Conservation (phyloP, 1,284 basidiomycete genomes). For the Pseudozyma pruni region DNA sequence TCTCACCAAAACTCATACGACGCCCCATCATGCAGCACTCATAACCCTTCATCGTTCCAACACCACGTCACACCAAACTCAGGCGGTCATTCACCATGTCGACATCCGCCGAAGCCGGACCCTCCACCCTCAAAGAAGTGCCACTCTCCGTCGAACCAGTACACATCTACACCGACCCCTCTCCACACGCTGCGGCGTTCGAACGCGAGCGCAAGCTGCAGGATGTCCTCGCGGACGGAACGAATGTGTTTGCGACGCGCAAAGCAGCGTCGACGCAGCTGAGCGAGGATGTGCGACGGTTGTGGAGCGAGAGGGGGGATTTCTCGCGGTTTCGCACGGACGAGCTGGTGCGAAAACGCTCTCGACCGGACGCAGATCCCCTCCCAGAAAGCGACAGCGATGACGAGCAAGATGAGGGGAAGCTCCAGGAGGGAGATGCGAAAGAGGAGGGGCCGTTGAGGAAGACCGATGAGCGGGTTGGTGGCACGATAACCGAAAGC, state of each 20-base stretch:
- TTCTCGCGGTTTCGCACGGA: conserved; percentile 41
- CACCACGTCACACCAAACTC: not conserved
- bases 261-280: conserved; percentile 15
- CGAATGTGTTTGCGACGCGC: conserved; percentile 19
- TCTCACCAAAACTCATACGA: no score
- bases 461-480: conserved; percentile 6
- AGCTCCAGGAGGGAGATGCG: not conserved
- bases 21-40: not conserved
- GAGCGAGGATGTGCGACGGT: conserved; percentile 29
- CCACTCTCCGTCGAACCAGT: conserved; percentile 27
- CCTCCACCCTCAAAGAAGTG: conserved; percentile 15
- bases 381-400: no score
- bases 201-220: conserved; percentile 31
- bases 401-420: conserved; percentile 3
- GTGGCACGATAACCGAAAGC: conserved; percentile 50
- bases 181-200: conserved; percentile 9
- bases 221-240: conserved; percentile 25
- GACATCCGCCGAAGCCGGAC: conserved; percentile 7
- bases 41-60: not conserved
- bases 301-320: conserved; percentile 62
- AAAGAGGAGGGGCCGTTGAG: conserved; percentile 7
- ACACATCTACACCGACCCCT: conserved; percentile 29
- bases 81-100: not conserved
- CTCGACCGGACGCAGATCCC: not conserved
- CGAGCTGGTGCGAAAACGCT: conserved; percentile 15